Evolutionary conservation across 164 flowering plant species (phyloP).

Genomic region (Vitis amurensis): DNA sequence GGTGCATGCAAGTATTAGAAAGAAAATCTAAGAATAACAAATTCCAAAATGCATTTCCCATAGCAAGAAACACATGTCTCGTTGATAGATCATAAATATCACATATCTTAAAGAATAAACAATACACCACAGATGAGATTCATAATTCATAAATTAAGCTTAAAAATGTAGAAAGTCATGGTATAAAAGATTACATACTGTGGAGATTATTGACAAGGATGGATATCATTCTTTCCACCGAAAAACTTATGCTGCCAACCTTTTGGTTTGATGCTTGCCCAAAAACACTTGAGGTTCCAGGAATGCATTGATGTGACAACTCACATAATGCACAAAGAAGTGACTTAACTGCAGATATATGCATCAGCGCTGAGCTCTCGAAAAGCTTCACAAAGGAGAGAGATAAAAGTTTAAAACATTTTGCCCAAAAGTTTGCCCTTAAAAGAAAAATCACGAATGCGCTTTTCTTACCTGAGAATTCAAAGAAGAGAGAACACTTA

Average conservation of each 20-base stretch:
- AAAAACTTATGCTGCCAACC: conserved; percentile 78
- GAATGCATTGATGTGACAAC: conserved; percentile 65
- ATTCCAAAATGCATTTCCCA: too few species aligned
- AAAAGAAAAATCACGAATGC: background rate
- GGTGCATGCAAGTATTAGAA: too few species aligned
- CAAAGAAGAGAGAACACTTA: conserved; percentile 88
- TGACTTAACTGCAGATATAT: conserved; percentile 87
- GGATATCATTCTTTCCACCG: conserved; percentile 89
- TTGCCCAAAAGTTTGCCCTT: background rate
- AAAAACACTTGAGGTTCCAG: conserved; percentile 46
- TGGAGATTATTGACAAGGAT: conserved; percentile 87
- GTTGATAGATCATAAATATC: too few species aligned
- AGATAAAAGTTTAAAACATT: conserved; percentile 23
- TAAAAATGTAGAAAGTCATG: too few species aligned
- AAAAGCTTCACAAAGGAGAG: conserved; percentile 60
- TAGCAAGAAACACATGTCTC: too few species aligned
- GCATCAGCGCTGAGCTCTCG: conserved; percentile 97
- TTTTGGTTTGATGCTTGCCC: conserved; percentile 68
- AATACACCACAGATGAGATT: too few species aligned
- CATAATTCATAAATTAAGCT: too few species aligned
- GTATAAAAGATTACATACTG: conserved; percentile 48
- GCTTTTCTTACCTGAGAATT: conserved; percentile 71
- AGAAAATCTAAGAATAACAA: too few species aligned
- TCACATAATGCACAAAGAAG: conserved; percentile 83
- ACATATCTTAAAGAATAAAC: too few species aligned